phyloP scores from a whole-genome alignment of 2,329 filamentous ascomycete genomes.

The Aspergillus niger region DNA sequence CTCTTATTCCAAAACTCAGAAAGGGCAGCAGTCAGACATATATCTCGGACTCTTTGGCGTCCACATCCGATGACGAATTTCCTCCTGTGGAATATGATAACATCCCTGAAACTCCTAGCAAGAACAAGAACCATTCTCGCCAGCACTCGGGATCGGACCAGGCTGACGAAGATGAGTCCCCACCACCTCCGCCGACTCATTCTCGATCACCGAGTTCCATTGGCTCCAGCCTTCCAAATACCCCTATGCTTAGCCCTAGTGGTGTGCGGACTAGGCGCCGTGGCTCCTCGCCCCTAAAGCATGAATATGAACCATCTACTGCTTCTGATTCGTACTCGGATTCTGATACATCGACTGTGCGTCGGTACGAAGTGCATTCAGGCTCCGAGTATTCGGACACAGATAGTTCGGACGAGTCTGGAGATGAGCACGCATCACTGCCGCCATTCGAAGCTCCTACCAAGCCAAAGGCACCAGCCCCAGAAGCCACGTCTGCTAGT shows the following conservation, averaged over 20 bases:
- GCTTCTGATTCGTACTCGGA: slow-evolving; percentile 63
- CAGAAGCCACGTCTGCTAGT: slow-evolving; percentile 46
- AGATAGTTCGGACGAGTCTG: slow-evolving; percentile 58
- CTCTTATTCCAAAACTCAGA: slow-evolving; percentile 47
- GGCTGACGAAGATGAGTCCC: slow-evolving; percentile 33
- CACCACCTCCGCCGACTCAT: slow-evolving; percentile 48
- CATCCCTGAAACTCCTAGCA: slow-evolving; percentile 29
- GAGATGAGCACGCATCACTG: slow-evolving; percentile 42
- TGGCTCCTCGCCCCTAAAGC: slow-evolving; percentile 90
- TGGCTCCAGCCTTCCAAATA: slow-evolving; percentile 46
- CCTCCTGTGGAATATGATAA: slow-evolving; percentile 24
- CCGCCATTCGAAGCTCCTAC: slow-evolving; percentile 39
- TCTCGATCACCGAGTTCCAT: slow-evolving; percentile 56
- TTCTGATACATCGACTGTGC: slow-evolving; percentile 59
- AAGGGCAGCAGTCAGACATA: slow-evolving; percentile 40
- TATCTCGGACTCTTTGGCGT: slow-evolving; percentile 26
- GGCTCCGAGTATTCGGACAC: slow-evolving; percentile 53
- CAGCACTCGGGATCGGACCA: slow-evolving; percentile 29
- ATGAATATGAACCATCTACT: slow-evolving; percentile 90
- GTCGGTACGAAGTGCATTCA: slow-evolving; percentile 51
- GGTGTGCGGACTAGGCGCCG: slow-evolving; percentile 61
- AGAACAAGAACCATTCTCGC: slow-evolving; percentile 27
- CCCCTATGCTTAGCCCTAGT: slow-evolving; percentile 53
- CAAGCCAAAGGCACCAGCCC: slow-evolving; percentile 42
- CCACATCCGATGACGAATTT: slow-evolving; percentile 33